Percentiles rank a stretch among this genome's conserved stretches.
Conservation (phyloP, 108 stramenopile species). For the Schizochytrium sp. region DNA sequence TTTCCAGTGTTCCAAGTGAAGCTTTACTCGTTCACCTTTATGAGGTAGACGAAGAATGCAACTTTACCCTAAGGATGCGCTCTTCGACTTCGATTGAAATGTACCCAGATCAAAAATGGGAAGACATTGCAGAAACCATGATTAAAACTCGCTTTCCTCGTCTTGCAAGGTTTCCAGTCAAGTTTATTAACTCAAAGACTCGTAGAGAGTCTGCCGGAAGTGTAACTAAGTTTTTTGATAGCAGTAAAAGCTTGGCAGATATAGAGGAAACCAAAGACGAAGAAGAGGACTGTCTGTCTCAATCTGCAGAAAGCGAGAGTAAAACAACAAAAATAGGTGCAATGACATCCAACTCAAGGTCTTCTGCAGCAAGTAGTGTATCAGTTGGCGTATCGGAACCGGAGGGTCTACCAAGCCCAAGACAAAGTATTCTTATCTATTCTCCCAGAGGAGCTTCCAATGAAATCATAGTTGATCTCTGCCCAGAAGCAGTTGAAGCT, state of each 20-base stretch:
- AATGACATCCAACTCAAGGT: background rate
- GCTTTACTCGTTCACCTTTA: background rate
- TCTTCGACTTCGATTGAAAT: background rate
- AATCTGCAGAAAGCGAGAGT: background rate
- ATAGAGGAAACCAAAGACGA: too few species aligned
- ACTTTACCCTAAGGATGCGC: background rate
- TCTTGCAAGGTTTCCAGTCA: background rate
- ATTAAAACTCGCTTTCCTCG: background rate
- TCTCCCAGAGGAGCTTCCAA: background rate
- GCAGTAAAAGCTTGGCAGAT: background rate
- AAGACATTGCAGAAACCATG: background rate
- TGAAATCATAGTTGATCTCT: background rate
- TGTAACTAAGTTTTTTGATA: too few species aligned
- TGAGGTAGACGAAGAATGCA: slow-evolving; percentile 9
- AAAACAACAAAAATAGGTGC: background rate
- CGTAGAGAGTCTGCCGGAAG: too few species aligned
- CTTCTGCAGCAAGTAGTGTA: background rate
- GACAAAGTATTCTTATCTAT: background rate
- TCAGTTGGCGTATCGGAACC: background rate
- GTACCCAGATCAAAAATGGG: background rate
- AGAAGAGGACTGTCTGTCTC: background rate
- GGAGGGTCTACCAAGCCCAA: background rate
- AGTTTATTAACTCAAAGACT: too few species aligned
- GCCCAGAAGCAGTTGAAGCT: background rate
- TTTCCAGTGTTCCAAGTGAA: background rate